Evolutionary conservation across 2,329 filamentous ascomycete genomes (phyloP).

Genomic region (Monilinia fructigena): DNA sequence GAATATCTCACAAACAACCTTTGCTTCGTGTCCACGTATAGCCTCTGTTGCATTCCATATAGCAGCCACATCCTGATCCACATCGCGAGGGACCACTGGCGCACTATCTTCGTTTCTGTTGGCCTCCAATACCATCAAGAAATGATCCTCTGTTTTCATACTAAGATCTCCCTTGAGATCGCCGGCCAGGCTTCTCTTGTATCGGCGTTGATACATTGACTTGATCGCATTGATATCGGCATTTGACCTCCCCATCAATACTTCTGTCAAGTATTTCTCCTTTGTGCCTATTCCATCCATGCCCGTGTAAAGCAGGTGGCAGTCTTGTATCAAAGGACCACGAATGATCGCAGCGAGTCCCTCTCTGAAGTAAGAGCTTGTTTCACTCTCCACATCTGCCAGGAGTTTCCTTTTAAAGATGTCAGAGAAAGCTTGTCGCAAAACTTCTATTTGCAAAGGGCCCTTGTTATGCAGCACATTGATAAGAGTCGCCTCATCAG

Average conservation of each 20-base stretch:
- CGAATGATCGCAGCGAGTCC: conserved; percentile 72
- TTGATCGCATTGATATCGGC: conserved; percentile 89
- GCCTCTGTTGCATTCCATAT: conserved; percentile 77
- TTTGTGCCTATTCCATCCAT: conserved; percentile 83
- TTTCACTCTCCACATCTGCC: conserved; percentile 75
- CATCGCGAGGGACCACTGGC: conserved; percentile 68
- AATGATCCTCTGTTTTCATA: conserved; percentile 82
- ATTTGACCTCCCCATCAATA: conserved; percentile 79
- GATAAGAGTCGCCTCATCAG: conserved; percentile 78
- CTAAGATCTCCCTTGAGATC: conserved; percentile 78
- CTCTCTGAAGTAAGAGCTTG: conserved; percentile 69
- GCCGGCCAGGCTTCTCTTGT: conserved; percentile 63
- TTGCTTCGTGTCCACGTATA: conserved; percentile 63
- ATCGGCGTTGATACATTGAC: conserved; percentile 67
- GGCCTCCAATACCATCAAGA: conserved; percentile 75
- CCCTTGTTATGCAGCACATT: conserved; percentile 68
- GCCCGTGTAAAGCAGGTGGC: conserved; percentile 65
- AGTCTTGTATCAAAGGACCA: conserved; percentile 78
- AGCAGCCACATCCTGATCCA: conserved; percentile 71
- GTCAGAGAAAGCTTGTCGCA: conserved; percentile 66
- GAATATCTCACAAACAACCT: conserved; percentile 76
- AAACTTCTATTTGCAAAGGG: conserved; percentile 69
- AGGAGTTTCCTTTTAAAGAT: conserved; percentile 67
- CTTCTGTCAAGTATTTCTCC: conserved; percentile 80
- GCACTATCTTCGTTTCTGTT: conserved; percentile 74